Conservation (phyloP, 257 asterid species). For the Fraxinus anomala region DNA sequence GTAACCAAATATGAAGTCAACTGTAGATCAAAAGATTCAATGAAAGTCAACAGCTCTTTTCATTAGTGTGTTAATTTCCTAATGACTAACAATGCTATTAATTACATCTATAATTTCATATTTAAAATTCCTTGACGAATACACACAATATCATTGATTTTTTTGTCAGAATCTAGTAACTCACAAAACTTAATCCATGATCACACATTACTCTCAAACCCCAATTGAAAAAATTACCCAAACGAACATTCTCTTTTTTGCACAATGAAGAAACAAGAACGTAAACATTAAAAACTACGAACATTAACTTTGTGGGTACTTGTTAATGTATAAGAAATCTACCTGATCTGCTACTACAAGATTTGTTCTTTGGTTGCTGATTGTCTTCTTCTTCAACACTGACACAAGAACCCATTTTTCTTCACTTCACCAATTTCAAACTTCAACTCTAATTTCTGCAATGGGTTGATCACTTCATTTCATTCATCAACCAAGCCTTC, state of each 20-base stretch:
- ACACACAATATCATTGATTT: background rate
- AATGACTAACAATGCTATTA: background rate
- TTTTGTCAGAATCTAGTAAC: background rate
- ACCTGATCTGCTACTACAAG: conserved; percentile 41
- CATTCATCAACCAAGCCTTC: conserved; percentile 8
- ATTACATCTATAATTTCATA: background rate
- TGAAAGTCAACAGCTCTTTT: background rate
- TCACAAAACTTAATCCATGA: background rate
- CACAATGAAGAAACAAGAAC: conserved; percentile 8
- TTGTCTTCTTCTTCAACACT: conserved; percentile 33
- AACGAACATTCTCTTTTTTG: background rate
- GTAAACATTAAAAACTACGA: conserved; percentile 10
- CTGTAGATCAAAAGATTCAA: conserved; percentile 8
- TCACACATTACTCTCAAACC: background rate
- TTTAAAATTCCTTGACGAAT: background rate
- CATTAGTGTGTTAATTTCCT: background rate
- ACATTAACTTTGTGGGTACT: background rate
- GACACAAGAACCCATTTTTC: conserved; percentile 70
- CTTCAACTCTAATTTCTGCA: conserved; percentile 32
- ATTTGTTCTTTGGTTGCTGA: conserved; percentile 33
- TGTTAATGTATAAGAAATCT: conserved; percentile 4
- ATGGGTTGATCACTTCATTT: conserved; percentile 13
- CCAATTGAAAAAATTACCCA: background rate
- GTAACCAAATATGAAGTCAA: conserved; percentile 1
- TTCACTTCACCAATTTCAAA: conserved; percentile 43